These are phyloP conservation scores for Penicillium sp. DNA, from an alignment of 2,329 filamentous ascomycete species.

Conservation along the genomic window DNA sequence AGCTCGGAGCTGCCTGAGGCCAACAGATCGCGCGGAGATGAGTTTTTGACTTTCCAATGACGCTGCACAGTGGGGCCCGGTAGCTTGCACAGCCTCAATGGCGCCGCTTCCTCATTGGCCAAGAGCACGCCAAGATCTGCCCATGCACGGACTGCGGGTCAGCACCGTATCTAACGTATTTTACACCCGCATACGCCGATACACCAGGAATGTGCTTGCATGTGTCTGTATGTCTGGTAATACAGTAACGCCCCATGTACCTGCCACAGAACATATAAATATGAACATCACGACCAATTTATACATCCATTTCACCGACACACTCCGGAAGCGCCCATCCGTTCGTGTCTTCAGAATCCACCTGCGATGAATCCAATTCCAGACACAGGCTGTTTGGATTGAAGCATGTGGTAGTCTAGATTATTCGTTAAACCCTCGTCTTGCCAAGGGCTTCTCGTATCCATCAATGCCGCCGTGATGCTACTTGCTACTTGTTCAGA, in stretches of 20 bases:
- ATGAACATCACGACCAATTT: too few species aligned
- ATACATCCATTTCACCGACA: too few species aligned
- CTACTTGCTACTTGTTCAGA: constrained; percentile 14
- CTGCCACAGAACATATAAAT: too few species aligned
- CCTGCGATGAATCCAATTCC: constrained; percentile 34
- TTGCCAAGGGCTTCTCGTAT: constrained; percentile 50
- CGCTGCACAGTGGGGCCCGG: background rate
- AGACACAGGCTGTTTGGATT: constrained; percentile 27
- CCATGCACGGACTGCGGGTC: background rate
- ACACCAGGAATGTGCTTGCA: background rate
- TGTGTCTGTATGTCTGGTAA: background rate
- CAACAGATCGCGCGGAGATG: background rate
- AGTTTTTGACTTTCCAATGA: too few species aligned
- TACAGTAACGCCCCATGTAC: background rate
- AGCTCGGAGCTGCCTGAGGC: too few species aligned
- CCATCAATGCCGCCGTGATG: constrained; percentile 33
- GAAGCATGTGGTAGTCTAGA: constrained; percentile 20
- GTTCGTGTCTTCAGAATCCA: constrained; percentile 31
- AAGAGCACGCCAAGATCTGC: background rate
- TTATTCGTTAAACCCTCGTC: constrained; percentile 16
- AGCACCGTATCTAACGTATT: background rate
- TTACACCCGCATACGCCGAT: background rate
- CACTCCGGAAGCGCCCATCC: constrained; percentile 39
- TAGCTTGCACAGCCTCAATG: constrained; percentile 12
- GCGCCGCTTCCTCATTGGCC: background rate